Evolutionary conservation across 2,329 filamentous ascomycete species (phyloP).

Genomic region (Aureobasidium sp.): DNA sequence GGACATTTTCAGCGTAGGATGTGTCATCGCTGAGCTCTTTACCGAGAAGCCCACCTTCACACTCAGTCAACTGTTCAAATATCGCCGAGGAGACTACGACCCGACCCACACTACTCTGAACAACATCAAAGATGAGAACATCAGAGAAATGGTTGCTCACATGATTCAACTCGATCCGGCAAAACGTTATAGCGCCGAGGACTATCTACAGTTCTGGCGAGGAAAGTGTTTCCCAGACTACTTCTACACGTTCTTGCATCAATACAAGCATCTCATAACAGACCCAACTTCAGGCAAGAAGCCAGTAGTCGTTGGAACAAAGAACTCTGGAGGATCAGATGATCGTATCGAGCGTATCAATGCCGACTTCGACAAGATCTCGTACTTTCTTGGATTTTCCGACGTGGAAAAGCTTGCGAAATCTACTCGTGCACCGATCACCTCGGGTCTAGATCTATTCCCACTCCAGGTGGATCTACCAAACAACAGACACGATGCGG

Average conservation of each 20-base stretch:
- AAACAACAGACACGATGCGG: constrained; percentile 62
- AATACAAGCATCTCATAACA: constrained; percentile 94
- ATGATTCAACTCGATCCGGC: constrained; percentile 96
- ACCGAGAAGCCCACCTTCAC: constrained; percentile 94
- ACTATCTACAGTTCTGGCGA: constrained; percentile 88
- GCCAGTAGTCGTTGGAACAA: constrained; percentile 56
- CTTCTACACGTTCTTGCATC: constrained; percentile 94
- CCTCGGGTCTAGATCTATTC: constrained; percentile 54
- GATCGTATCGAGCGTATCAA: constrained; percentile 90
- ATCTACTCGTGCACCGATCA: constrained; percentile 20
- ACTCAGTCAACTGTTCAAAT: constrained; percentile 92
- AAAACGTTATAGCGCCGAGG: constrained; percentile 83
- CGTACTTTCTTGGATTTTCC: constrained; percentile 66
- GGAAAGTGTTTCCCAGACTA: constrained; percentile 89
- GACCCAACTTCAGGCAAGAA: constrained; percentile 75
- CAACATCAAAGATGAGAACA: constrained; percentile 78
- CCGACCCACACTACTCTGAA: constrained; percentile 70
- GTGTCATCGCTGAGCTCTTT: constrained; percentile 93
- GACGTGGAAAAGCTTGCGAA: constrained; percentile 18
- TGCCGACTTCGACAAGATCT: constrained; percentile 95
- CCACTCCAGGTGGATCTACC: constrained; percentile 81
- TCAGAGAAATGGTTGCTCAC: constrained; percentile 81
- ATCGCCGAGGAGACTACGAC: constrained; percentile 85
- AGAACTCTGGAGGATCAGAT: constrained; percentile 77
- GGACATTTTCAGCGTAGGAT: constrained; percentile 96